Evolutionary conservation across 371 early-diverging fungal species (phyloP), one percentile per base, ranked within the genome.

Genomic region (Circinella minor): DNA sequence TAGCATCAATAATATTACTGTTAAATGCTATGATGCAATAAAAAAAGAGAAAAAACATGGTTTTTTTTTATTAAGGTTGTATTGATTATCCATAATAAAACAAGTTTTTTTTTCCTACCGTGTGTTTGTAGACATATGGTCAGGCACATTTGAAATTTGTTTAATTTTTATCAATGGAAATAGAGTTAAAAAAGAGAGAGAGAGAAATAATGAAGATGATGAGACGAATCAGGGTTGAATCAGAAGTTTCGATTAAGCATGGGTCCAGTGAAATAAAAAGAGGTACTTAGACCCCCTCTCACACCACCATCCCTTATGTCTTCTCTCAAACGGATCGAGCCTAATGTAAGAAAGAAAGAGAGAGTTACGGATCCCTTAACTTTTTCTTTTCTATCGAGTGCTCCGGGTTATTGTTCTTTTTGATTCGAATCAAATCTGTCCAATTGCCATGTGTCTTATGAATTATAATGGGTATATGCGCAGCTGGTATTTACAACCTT

Each of bases 151-250:
- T 51, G 51, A 1, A 13, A 13, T 4, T 51, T 8, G 1, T 2
- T 51, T 51, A 13, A 51, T 43, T 9, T 57, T 27, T 57, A 57
- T 7, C 27, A 57, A 17, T 57, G 57, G n/a, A 51, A n/a, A 51
- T 47, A 27, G 27, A 27, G 27, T 43, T 43, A 43, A 43, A 39
- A 39, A 39, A 39, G 9, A 39, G 9, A 39, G 4, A 39, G 9
- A 6, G 39, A 43, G 6, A 11, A 18, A 7, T 4, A 60, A 1
- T 2, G 60, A 7, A 46, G 27, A n/a, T 43, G 60, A 36, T 61
- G 68, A 67, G 68, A 61, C 61, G 51, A 54, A 61, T 51, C 60
- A 67, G 68, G 68, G 39, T 57, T 36, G 47, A 46, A 46, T 61
- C 60, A 60, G 60, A 61, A 67, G 51, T 67, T 67, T 67, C 61